These are phyloP conservation scores for Colletotrichum tofieldiae DNA, from an alignment of 2,329 filamentous ascomycete species.

Conservation along the genomic window DNA sequence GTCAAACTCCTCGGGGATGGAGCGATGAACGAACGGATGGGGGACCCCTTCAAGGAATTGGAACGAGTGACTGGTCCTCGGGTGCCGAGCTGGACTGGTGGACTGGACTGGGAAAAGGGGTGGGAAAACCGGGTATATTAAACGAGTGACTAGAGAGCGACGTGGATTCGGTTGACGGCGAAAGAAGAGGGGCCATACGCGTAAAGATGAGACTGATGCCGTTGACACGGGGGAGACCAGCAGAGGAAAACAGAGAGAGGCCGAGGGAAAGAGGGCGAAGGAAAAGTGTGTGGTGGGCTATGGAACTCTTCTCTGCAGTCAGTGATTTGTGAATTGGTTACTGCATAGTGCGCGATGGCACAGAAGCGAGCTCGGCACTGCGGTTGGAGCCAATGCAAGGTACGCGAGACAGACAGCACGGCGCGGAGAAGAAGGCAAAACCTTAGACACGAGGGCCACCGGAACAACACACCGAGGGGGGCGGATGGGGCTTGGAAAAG, in stretches of 20 bases:
- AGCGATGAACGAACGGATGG: slow-evolving; percentile 33
- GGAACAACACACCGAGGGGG: slow-evolving; percentile 22
- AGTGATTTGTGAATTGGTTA: neutral
- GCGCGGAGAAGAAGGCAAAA: slow-evolving; percentile 15
- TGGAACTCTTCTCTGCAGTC: neutral
- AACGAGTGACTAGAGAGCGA: slow-evolving; percentile 22
- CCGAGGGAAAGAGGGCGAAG: neutral
- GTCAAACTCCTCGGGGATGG: slow-evolving; percentile 17
- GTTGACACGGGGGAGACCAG: slow-evolving; percentile 4
- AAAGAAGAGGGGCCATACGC: slow-evolving; percentile 20
- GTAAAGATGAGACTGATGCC: slow-evolving; percentile 7
- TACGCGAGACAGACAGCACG: neutral
- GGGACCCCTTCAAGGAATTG: slow-evolving; percentile 26
- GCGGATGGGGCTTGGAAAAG: slow-evolving; percentile 10
- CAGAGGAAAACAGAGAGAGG: neutral
- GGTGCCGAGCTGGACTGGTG: neutral
- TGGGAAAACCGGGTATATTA: slow-evolving; percentile 37
- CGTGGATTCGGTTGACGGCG: slow-evolving; percentile 10
- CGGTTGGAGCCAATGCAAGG: slow-evolving; percentile 8
- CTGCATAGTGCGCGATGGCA: neutral
- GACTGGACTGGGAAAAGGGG: slow-evolving; percentile 32
- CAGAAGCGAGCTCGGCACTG: neutral
- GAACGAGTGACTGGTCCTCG: slow-evolving; percentile 22
- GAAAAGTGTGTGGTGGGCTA: neutral
- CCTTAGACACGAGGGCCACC: neutral